Evolutionary conservation across 768 basidiomycete genomes (phyloP).

Genomic region (Lactifluus subvellereus): DNA sequence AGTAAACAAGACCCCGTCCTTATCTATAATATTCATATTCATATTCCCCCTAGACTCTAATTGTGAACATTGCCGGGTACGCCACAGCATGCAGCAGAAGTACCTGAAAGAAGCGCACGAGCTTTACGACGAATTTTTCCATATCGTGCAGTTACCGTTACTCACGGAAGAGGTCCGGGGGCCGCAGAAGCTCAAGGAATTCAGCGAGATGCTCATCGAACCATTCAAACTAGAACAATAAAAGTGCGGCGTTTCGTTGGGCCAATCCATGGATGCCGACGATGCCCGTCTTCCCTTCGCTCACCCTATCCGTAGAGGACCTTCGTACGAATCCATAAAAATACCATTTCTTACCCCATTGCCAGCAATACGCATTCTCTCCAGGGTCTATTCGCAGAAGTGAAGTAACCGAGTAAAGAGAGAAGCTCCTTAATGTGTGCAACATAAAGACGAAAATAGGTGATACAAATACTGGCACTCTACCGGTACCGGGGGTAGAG

Average conservation of each 20-base stretch:
- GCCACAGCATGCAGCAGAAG: conserved; percentile 98
- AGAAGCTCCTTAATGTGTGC: neutral
- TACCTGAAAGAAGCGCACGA: conserved; percentile 96
- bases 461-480: conserved; percentile 15
- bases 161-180: conserved; percentile 97
- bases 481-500: neutral
- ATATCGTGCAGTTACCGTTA: conserved; percentile 88
- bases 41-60: conserved; percentile 58
- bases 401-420: neutral
- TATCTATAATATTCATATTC: neutral
- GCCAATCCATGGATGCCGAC: neutral
- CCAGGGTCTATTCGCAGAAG: neutral
- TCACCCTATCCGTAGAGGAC: neutral
- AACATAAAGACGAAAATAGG: conserved; percentile 1
- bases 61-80: conserved; percentile 92
- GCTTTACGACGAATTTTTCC: conserved; percentile 97
- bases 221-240: conserved; percentile 53
- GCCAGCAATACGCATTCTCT: neutral
- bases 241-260: neutral
- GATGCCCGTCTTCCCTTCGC: neutral
- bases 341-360: neutral
- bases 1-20: conserved; percentile 28
- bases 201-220: conserved; percentile 85
- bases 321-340: neutral
- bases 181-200: conserved; percentile 86